A percentile compares a stretch with the other conserved stretches of the same genome.
Evolutionary conservation across 768 basidiomycete species (phyloP).

Genomic region (Trametes elegans): DNA sequence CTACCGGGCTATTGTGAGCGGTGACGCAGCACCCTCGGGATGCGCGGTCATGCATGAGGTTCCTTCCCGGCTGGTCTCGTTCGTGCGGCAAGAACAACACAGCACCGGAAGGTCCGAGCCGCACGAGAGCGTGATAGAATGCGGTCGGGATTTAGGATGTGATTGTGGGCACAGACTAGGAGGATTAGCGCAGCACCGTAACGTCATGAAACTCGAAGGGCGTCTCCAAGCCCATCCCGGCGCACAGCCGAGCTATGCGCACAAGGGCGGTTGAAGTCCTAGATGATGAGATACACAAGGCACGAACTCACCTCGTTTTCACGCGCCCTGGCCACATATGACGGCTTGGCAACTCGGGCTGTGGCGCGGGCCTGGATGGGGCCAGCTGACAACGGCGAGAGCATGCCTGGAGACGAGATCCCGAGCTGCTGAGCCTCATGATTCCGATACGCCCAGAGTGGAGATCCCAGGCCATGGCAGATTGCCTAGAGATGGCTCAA

Average conservation of each 20-base stretch:
- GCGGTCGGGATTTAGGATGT: too few relatives aligned
- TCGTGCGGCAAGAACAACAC: not conserved
- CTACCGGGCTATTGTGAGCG: too few relatives aligned
- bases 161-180: too few relatives aligned
- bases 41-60: too few relatives aligned
- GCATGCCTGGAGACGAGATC: not conserved
- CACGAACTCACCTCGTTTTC: not conserved
- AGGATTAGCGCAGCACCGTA: not conserved
- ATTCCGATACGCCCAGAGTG: not conserved
- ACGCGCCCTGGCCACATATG: too few relatives aligned
- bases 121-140: not conserved
- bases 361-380: not conserved
- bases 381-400: not conserved
- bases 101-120: not conserved
- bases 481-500: too few relatives aligned
- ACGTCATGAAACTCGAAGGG: not conserved
- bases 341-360: not conserved
- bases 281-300: not conserved
- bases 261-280: not conserved
- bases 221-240: not conserved
- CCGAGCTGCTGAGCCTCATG: not conserved
- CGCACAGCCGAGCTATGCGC: not conserved
- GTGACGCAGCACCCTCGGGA: too few relatives aligned
- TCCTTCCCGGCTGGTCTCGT: not conserved
- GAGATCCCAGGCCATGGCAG: not conserved